A percentile compares a stretch with the other conserved stretches of the same genome.
Evolutionary conservation across 2,329 filamentous ascomycete species (phyloP).

Genomic region (Chalara sp.): DNA sequence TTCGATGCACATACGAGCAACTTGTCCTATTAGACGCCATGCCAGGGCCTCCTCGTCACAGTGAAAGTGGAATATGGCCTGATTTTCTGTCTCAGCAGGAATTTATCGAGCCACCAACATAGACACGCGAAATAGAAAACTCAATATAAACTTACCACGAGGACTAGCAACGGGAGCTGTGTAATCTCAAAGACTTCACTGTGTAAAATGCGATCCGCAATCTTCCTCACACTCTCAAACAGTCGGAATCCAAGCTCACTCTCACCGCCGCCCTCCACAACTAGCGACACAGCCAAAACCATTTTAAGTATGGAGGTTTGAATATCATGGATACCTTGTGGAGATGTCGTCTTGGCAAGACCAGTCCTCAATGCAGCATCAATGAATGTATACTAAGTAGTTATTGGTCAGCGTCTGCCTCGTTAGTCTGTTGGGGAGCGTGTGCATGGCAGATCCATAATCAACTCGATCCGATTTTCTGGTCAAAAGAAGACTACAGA

Average conservation of each 20-base stretch:
- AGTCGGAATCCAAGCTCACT: slow-evolving; percentile 67
- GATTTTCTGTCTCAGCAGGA: background rate
- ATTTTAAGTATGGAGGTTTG: slow-evolving; percentile 72
- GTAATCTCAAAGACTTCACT: slow-evolving; percentile 47
- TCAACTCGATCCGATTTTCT: no score
- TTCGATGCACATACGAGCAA: slow-evolving; percentile 71
- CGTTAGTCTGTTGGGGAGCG: no score
- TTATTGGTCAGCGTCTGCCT: background rate
- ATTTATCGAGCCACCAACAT: no score
- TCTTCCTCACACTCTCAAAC: slow-evolving; percentile 68
- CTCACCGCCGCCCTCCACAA: slow-evolving; percentile 72
- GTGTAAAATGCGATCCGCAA: slow-evolving; percentile 58
- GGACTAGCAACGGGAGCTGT: slow-evolving; percentile 49
- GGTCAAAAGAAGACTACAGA: no score
- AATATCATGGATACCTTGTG: slow-evolving; percentile 45
- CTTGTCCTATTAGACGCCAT: slow-evolving; percentile 81
- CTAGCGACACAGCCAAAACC: slow-evolving; percentile 70
- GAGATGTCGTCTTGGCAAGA: slow-evolving; percentile 41
- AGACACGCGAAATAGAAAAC: no score
- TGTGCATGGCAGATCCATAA: no score
- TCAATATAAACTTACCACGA: slow-evolving; percentile 39
- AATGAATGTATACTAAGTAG: slow-evolving; percentile 55
- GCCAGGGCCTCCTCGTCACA: slow-evolving; percentile 79
- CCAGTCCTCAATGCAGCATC: slow-evolving; percentile 56
- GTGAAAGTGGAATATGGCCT: slow-evolving; percentile 77